Evolutionary conservation across 768 basidiomycete species (phyloP).

Genomic region (Rhizopogon vesiculosus): DNA sequence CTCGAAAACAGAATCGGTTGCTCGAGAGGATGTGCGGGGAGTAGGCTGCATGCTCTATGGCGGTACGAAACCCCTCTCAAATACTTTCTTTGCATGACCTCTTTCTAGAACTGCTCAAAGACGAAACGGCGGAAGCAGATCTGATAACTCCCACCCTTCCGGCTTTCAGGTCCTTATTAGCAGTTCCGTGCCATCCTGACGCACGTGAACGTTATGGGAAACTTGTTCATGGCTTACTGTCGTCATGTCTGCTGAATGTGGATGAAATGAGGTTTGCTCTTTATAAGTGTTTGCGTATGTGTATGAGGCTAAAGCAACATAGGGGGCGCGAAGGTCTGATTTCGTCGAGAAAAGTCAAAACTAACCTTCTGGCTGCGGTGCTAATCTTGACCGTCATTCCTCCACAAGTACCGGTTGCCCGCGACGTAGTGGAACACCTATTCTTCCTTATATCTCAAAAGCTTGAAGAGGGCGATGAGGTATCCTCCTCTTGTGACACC

Average conservation of each 20-base stretch:
- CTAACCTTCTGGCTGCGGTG: slow-evolving; percentile 82
- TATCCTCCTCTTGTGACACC: slow-evolving; percentile 24
- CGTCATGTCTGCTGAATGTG: slow-evolving; percentile 77
- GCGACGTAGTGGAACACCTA: slow-evolving; percentile 74
- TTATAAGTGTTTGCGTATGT: neutral
- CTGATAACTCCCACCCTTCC: slow-evolving; percentile 78
- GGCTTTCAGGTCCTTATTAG: slow-evolving; percentile 70
- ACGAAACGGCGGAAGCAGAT: slow-evolving; percentile 78
- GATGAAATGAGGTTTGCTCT: slow-evolving; percentile 83
- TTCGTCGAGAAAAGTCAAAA: slow-evolving; percentile 81
- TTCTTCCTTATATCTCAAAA: slow-evolving; percentile 85
- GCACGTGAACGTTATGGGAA: slow-evolving; percentile 51
- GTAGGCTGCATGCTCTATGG: slow-evolving; percentile 77
- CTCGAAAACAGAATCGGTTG: slow-evolving; percentile 44
- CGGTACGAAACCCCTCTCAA: slow-evolving; percentile 36
- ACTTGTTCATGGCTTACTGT: slow-evolving; percentile 77
- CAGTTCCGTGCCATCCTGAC: slow-evolving; percentile 37
- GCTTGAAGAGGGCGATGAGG: slow-evolving; percentile 65
- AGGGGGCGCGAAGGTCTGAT: slow-evolving; percentile 80
- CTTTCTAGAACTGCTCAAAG: slow-evolving; percentile 69
- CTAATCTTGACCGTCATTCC: slow-evolving; percentile 82
- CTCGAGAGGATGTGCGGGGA: slow-evolving; percentile 73
- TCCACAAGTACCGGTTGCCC: slow-evolving; percentile 58
- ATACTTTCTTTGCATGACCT: slow-evolving; percentile 6
- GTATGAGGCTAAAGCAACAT: slow-evolving; percentile 6